Base-by-base conservation (phyloP, 2,329 filamentous ascomycete species). In the Ophiostoma himal-ulmi region DNA sequence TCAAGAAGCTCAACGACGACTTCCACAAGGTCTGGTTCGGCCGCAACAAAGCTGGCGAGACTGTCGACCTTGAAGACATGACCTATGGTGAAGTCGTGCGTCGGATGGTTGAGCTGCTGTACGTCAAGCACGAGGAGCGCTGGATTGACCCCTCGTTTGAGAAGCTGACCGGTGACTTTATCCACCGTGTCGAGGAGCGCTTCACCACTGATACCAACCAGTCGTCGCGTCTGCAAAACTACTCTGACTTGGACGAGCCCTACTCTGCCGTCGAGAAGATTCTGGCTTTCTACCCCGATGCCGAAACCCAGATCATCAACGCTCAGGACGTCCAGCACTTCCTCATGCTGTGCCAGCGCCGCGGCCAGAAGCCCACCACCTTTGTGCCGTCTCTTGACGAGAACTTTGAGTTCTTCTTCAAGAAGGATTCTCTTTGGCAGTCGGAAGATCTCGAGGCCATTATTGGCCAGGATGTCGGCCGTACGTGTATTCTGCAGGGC, bases 381-480 rank as follows among this genome's bases (percentile, higher is more conserved):
- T 99, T 99, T 78, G 94, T 99, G 39, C 95, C 95, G 5, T 85
- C 91, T n/a, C 85, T 99, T 30, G 95, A 99, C 76, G 93, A 96
- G 73, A 97, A 94, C 78, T 99, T 99, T 75, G 95, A 99, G 79
- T 97, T 96, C 82, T 99, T 93, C 84, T 99, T 99, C 90, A 99
- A 99, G 89, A 99, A 99, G 84, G 95, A 99, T 80, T 99, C 95
- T 1, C 86, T 99, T 8, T 99, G 95, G 95, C 95, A 99, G 82
- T 98, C 95, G 0, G 95, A 99, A 81, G 95, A 99, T 77, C 85
- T 99, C 13, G 94, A 96, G 77, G 95, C 95, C 69, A 94, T 99
- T 71, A 94, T 97, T 72, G 94, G 86, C 75, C 95, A 98, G 81
- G 96, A 99, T 78, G 95, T 99, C 71, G 94, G 93, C 74, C 89